Evolutionary conservation across 176 grass and related monocot species (phyloP).

Genomic region (Avena atlantica): DNA sequence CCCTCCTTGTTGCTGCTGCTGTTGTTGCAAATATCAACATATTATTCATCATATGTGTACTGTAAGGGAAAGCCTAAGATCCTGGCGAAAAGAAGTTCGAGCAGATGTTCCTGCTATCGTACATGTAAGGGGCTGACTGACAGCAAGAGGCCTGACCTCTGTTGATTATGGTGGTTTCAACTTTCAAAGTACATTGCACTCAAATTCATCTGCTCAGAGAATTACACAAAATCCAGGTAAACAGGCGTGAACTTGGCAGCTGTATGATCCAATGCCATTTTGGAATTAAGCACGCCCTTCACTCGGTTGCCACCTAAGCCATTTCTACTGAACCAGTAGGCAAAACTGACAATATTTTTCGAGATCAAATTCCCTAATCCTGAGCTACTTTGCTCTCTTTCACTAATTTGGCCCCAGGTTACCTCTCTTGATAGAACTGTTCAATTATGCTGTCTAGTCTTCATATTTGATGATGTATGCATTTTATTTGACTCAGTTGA

Average conservation of each 20-base stretch:
- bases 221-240: background rate
- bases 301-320: background rate
- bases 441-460: background rate
- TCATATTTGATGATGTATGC: background rate
- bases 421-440: background rate
- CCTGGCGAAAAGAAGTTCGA: background rate
- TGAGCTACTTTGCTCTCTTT: background rate
- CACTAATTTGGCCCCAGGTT: background rate
- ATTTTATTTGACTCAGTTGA: slow-evolving; percentile 3
- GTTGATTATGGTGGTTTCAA: slow-evolving; percentile 5
- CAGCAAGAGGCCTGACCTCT: background rate
- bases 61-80: background rate
- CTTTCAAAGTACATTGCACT: slow-evolving; percentile 9
- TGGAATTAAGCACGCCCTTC: background rate
- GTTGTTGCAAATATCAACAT: background rate
- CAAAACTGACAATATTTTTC: background rate
- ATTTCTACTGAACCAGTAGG: background rate
- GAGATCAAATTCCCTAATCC: background rate
- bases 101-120: background rate
- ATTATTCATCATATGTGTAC: background rate
- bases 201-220: background rate
- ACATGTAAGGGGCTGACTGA: background rate
- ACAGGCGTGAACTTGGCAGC: background rate
- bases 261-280: background rate
- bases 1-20: background rate